Base-by-base conservation (phyloP, 2,329 filamentous ascomycete species). In the Teratosphaeria zuluensis region DNA sequence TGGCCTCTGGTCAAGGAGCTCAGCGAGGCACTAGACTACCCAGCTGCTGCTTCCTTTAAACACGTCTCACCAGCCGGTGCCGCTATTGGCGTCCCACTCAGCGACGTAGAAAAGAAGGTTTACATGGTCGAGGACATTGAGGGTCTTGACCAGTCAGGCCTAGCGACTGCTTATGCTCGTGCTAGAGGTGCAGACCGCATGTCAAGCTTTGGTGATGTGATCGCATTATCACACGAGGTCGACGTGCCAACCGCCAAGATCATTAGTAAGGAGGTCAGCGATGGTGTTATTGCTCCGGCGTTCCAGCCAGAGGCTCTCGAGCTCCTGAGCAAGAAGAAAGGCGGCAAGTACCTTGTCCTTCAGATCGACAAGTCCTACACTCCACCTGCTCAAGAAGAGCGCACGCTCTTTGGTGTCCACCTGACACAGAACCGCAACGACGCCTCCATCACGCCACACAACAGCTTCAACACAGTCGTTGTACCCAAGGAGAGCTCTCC, bases 1-100 rank as follows among this genome's bases (percentile, higher is more conserved):
- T 99, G 94, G 94, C 89, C 90, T 6, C 79, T 99, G 61, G 94
- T 99, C 59, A 95, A 95, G 81, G 94, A 99, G 79, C 84, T 99
- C 69, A 95, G 91, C 80, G 80, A 88, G 67, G 90, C 92, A 24
- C 85, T 97, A 24, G 87, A 88, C 66, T 86, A 88, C 74, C 90
- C 94, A 35, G 94, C 94, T 57, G 94, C 94, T 32, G 92, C 94
- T 63, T 96, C 90, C 74, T 99, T 99, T 86, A 99, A 96, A 84
- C 94, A 99, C 74, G 94, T 97, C 63, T 99, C 94, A 9, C 94
- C 94, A 21, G 94, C 94, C 51, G 94, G 94, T 70, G 94, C 92
- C 60, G 92, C 94, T 65, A 94, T 99, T 69, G 94, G 92, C 65
- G 85, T 94, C 6, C 90, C 91, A 24, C 82, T 99, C 64, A 90